Conservation (phyloP, 148 eudicot species). For the Chenopodium suecicum region DNA sequence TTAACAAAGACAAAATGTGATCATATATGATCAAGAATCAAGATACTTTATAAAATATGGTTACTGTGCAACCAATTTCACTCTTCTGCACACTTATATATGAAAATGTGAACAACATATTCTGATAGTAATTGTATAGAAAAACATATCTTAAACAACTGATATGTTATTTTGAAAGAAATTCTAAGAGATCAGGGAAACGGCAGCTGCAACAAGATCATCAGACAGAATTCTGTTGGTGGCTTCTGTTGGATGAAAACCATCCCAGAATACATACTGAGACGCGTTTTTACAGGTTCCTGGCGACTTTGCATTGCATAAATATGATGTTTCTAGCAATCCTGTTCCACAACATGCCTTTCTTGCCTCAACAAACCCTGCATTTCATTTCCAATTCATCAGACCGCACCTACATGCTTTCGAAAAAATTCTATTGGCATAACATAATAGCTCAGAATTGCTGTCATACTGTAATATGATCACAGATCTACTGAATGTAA, state of each 20-base stretch:
- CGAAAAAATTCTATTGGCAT: background rate
- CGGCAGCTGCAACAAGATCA: conserved; percentile 56
- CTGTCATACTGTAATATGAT: background rate
- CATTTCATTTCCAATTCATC: conserved; percentile 3
- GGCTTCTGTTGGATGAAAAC: conserved; percentile 83
- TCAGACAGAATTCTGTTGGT: conserved; percentile 64
- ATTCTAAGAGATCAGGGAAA: conserved; percentile 60
- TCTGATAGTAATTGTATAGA: background rate
- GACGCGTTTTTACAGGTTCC: conserved; percentile 84
- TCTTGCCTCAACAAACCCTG: conserved; percentile 84
- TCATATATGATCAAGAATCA: no score
- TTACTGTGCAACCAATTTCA: background rate
- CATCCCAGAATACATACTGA: conserved; percentile 85
- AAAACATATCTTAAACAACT: background rate
- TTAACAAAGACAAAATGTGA: background rate
- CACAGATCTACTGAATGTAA: background rate
- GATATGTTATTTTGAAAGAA: background rate
- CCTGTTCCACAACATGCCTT: conserved; percentile 90
- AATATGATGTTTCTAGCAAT: conserved; percentile 58
- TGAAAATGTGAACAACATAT: background rate
- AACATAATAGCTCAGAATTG: background rate
- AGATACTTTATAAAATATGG: no score
- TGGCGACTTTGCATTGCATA: conserved; percentile 62
- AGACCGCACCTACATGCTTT: background rate
- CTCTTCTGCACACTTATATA: background rate